Conservation (phyloP, 805 yeast genomes). For the Pichia phayaonensis region DNA sequence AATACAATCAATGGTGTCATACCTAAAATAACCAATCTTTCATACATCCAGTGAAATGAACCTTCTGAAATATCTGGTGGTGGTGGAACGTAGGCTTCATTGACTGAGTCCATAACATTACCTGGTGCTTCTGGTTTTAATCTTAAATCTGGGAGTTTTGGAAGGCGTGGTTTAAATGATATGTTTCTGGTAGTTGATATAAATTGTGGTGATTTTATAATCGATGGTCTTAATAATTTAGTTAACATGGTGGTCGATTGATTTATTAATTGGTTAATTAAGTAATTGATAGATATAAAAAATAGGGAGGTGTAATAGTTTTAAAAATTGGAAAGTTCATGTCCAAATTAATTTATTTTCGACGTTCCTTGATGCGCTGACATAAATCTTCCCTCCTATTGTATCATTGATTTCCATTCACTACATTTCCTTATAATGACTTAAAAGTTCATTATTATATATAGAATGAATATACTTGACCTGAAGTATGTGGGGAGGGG, state of each 20-base stretch:
- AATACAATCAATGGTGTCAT: constrained; percentile 69
- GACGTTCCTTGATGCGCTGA: neutral
- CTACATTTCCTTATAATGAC: too few relatives aligned
- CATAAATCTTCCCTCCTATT: too few relatives aligned
- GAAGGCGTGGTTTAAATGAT: constrained; percentile 19
- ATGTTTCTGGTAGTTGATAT: constrained; percentile 4
- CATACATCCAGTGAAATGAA: constrained; percentile 90
- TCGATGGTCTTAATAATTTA: constrained; percentile 5
- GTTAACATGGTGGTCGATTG: neutral
- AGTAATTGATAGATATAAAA: too few relatives aligned
- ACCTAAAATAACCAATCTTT: constrained; percentile 59
- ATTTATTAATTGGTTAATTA: neutral
- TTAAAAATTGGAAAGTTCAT: neutral
- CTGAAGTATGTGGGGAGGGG: too few relatives aligned
- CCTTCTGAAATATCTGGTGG: constrained; percentile 61
- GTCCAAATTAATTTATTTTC: neutral
- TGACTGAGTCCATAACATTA: constrained; percentile 83
- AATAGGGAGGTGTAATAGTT: too few relatives aligned
- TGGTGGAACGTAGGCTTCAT: constrained; percentile 77
- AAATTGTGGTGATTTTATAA: neutral
- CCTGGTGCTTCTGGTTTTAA: constrained; percentile 82
- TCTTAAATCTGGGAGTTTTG: constrained; percentile 31
- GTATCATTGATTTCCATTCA: too few relatives aligned
- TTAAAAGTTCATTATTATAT: too few relatives aligned
- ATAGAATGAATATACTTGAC: too few relatives aligned